Base-by-base conservation (phyloP, 1,284 basidiomycete genomes). In the Leccinum pachyderme region DNA sequence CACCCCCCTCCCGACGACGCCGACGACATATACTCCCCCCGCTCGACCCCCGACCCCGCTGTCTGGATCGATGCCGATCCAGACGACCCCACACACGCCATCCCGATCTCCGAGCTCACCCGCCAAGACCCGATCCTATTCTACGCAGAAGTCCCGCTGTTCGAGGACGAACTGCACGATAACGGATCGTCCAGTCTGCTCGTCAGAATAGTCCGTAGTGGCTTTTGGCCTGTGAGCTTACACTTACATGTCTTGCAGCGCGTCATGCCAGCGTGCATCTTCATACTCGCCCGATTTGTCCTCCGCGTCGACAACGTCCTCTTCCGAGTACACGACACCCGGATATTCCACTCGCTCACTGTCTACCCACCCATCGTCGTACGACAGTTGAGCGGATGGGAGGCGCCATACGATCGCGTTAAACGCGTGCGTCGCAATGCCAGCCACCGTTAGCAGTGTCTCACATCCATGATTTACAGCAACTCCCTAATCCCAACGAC, bases 261-360 rank as follows among this genome's bases (percentile, higher is more conserved):
- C 54, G 95, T 99, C 47, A 99, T 99, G 95, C 95, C 96, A 0
- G 89, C 87, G n/a, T 96, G 90, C 49, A 81, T 98, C 62, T 96
- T 98, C 72, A 84, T 98, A 59, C 83, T 99, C 8, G 82, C 87
- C 1, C 83, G 97, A 7, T 93, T 98, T 71, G 94, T 92, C n/a
- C 78, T 99, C 5, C 84, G 97, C 22, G 95, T 99, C 47, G 97
- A 99, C 71, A 84, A 91, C 54, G 97, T 99, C 43, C 81, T 98
- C 41, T 99, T 99, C 75, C 82, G 97, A 41, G 83, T 87, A 37
- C 88, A 85, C 63, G 97, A 99, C 65, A 95, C 95, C 0, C 81
- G 97, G 39, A 76, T 98, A 59, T 99, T 93, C 66, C 91, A 95
- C 68, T 86, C 88, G 1, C 95, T 98, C 61, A 50, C 75, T 0